Evolutionary conservation across 108 stramenopile genomes (phyloP).

Genomic region (Parmales sp.): DNA sequence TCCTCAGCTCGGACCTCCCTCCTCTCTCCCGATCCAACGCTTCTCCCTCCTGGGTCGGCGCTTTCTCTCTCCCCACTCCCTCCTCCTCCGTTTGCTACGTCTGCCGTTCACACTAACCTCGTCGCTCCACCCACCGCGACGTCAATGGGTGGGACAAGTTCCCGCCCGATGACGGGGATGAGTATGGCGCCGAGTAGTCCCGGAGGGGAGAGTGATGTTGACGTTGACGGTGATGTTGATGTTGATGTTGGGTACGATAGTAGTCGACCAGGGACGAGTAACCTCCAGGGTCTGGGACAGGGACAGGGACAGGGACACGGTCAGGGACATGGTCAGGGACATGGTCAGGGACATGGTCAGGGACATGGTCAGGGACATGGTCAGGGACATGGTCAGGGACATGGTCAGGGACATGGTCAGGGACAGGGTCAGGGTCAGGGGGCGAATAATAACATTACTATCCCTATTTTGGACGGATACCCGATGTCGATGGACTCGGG

Average conservation of each 20-base stretch:
- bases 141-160: background rate
- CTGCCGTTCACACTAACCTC: background rate
- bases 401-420: too few species aligned
- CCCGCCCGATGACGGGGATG: constrained; percentile 7
- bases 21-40: constrained; percentile 19
- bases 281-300: background rate
- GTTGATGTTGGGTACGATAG: too few species aligned
- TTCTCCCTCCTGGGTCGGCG: constrained; percentile 15
- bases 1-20: constrained; percentile 19
- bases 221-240: background rate
- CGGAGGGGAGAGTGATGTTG: background rate
- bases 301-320: too few species aligned
- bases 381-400: too few species aligned
- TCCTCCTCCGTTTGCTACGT: constrained; percentile 26
- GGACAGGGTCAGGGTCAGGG: too few species aligned
- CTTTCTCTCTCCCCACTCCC: too few species aligned
- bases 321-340: too few species aligned
- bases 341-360: too few species aligned
- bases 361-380: too few species aligned
- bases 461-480: background rate
- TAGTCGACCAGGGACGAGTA: background rate
- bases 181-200: background rate
- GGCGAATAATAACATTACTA: background rate
- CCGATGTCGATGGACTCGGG: background rate
- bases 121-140: background rate